Base-by-base conservation (phyloP, 805 yeast genomes). In the Kluyveromyces aestuarii region DNA sequence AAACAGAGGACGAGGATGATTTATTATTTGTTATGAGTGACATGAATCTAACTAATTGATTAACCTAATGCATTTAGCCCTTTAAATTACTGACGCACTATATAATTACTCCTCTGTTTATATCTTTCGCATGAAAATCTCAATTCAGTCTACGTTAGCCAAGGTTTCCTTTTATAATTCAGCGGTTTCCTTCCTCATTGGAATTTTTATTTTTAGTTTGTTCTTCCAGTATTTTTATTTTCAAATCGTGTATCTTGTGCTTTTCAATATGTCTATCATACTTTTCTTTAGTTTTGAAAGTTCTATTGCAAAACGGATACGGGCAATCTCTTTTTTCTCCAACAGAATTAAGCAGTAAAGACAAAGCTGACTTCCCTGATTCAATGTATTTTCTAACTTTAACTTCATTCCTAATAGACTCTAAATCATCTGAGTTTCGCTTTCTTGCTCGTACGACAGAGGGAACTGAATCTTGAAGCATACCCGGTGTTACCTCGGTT, bases 11-110 rank as follows among this genome's bases (percentile, higher is more conserved):
- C 21, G 87, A 82, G 48, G 87, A 81, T 52, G 87, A 82, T 46
- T 66, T 83, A 49, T 65, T 82, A 43, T 81, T 82, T 62, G 76
- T 85, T 19, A 82, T 81, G 88, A 82, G 87, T 60, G 88, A 82
- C 57, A 82, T 82, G 87, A 79, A 76, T 57, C 59, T 75, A 14
- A 64, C 72, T 8, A 56, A 61, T 41, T 50, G 37, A 42, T 27
- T 14, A 6, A 14, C 37, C n/a, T 18, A 27, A 33, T 16, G 44
- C 33, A 13, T 16, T 18, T 19, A 35, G 17, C 35, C 35, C 7
- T 30, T 13, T 30, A 30, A 13, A 30, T 30, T 11, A 30, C 8
- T 13, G 14, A 30, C 35, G 7, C 8, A 30, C 35, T 30, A 30
- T 8, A 30, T 13, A 30, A 10, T 30, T 30, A 30, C 7, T 3